Conservation (phyloP, 129 eudicot species). For the Glebionis coronaria region DNA sequence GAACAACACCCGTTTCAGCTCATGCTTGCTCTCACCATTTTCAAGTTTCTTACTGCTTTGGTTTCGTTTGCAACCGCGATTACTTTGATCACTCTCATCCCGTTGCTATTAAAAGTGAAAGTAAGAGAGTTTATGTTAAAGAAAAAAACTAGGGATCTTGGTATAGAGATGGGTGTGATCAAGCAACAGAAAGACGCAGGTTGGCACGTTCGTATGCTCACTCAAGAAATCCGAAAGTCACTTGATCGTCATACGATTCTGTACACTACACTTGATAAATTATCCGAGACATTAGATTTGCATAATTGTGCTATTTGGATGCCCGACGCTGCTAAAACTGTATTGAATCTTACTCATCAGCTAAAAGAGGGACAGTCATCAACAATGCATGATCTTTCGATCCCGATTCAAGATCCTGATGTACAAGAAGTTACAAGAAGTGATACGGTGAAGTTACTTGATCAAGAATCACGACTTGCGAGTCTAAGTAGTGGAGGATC, state of each 20-base stretch:
- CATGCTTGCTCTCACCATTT: constrained; percentile 66
- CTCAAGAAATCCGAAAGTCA: constrained; percentile 71
- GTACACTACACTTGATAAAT: constrained; percentile 67
- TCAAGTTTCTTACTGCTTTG: constrained; percentile 77
- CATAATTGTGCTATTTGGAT: constrained; percentile 76
- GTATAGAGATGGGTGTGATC: constrained; percentile 65
- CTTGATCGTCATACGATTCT: constrained; percentile 71
- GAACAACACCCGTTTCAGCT: constrained; percentile 76
- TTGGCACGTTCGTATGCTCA: constrained; percentile 77
- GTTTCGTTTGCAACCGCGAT: constrained; percentile 82
- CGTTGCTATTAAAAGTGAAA: constrained; percentile 66
- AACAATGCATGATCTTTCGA: constrained; percentile 5
- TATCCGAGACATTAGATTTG: constrained; percentile 57
- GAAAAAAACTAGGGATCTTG: constrained; percentile 72
- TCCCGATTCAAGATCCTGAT: constrained; percentile 49
- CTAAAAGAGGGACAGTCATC: constrained; percentile 35
- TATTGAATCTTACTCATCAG: constrained; percentile 63
- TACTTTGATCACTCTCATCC: constrained; percentile 63
- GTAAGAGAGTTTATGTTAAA: constrained; percentile 74
- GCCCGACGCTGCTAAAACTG: constrained; percentile 46
- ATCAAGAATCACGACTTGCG: constrained; percentile 42
- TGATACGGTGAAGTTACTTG: constrained; percentile 44
- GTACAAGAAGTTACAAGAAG: constrained; percentile 47
- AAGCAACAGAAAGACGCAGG: constrained; percentile 59
- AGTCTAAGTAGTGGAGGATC: constrained; percentile 44